Evolutionary conservation across 768 basidiomycete species (phyloP).

Genomic region (Lenzites betulinus): DNA sequence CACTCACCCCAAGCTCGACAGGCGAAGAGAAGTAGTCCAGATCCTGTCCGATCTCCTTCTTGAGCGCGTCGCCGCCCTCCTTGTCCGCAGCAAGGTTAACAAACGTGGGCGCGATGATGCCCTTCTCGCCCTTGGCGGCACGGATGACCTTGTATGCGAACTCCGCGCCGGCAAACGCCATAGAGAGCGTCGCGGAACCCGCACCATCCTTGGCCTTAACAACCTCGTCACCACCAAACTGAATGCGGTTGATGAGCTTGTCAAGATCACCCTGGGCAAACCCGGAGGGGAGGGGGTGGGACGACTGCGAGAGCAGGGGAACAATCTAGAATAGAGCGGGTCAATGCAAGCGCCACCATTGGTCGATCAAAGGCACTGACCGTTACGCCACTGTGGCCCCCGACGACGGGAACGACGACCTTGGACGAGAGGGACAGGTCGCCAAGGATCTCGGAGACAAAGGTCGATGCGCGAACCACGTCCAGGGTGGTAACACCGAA

Average conservation of each 20-base stretch:
- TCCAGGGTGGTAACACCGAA: constrained; percentile 99
- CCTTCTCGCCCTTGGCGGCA: constrained; percentile 86
- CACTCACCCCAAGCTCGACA: constrained; percentile 81
- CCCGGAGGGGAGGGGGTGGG: constrained; percentile 69
- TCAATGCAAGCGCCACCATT: background rate
- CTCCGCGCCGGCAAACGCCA: constrained; percentile 94
- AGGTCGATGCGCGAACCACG: constrained; percentile 96
- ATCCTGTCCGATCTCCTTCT: constrained; percentile 72
- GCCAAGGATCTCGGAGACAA: constrained; percentile 79
- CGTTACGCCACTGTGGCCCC: constrained; percentile 92
- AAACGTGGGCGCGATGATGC: constrained; percentile 81
- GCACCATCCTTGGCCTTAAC: constrained; percentile 96
- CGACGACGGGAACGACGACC: constrained; percentile 85
- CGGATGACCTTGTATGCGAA: constrained; percentile 83
- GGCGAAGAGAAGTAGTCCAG: constrained; percentile 88
- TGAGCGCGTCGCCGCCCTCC: constrained; percentile 70
- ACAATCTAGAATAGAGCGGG: constrained; percentile 60
- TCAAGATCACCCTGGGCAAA: constrained; percentile 52
- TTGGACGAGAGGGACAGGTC: constrained; percentile 62
- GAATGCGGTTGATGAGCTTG: constrained; percentile 79
- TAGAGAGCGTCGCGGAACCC: constrained; percentile 95
- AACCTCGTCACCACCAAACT: constrained; percentile 97
- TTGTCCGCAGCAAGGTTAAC: constrained; percentile 77
- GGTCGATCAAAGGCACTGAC: constrained; percentile 42
- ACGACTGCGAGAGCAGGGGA: constrained; percentile 89